Base-by-base conservation (phyloP, 768 basidiomycete species). In the Goffeauzyma gilvescens region DNA sequence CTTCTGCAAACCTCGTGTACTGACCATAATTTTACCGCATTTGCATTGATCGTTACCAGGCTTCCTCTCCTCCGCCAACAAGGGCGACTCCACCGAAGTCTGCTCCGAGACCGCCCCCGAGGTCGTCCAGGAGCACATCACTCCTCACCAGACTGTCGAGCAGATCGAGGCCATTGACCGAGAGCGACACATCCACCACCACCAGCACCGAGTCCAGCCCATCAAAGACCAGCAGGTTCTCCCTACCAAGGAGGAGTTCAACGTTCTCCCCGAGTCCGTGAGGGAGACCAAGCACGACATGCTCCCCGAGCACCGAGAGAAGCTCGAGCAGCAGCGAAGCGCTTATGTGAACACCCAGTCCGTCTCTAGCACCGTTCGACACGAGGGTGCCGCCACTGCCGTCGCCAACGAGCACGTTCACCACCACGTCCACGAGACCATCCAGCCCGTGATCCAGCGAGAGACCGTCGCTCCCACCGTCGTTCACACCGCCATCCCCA, bases 121-220 rank as follows among this genome's bases (percentile, higher is more conserved):
- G 44, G 59, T 65, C 45, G 48, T 52, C 28, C 55, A 65, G 51
- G 63, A 65, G 52, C 44, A 54, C 50, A 43, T 63, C 50, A 30
- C 28, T 9, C 9, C 28, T 15, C 9, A 9, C 28, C 15, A 9
- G 45, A 54, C 51, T 44, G 46, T 45, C 32, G 62, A 65, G 55
- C 46, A 46, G 27, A 58, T 57, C 42, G 58, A 59, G 52, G 64
- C 64, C 22, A 41, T 63, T 46, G 64, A 65, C 60, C 50, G 61
- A 14, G 64, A 65, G 54, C 50, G 57, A 31, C 64, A 65, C 40
- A 49, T 64, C 41, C 38, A 50, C 45, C 48, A 49, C 51, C 49
- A 45, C 32, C 50, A 63, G 53, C 63, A 64, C 59, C 63, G 63
- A 42, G 54, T 65, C 37, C 63, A 64, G 51, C 64, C 64, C 30